Base-by-base conservation (phyloP, 331 rosid genomes). In the Pyrus hybrid region DNA sequence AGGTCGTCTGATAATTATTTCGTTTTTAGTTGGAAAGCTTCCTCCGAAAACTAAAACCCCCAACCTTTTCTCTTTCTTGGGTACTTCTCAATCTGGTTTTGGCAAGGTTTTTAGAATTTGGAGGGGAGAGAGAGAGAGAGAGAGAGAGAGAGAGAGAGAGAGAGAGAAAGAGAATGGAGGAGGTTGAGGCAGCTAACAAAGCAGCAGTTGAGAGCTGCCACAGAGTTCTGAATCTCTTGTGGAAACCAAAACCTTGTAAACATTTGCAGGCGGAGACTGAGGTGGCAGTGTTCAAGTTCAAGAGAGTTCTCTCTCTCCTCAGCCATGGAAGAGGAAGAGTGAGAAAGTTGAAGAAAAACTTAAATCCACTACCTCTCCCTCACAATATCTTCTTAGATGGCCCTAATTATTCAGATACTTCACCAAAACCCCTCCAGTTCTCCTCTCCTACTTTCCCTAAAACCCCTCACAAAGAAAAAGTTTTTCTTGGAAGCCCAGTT, bases 141-240 rank as follows among this genome's bases (percentile, higher is more conserved):
- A 35, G 29, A 28, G 77, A n/a, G 67, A 35, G 29, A 28, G 68
- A 29, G 60, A 23, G 47, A 7, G 76, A 28, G 67, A 35, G 45
- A 45, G 76, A 51, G 67, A 5, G 54, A 47, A 0, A 12, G 67
- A 76, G 29, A 4, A 94, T 95, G 99, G 97, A 94, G 72, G 89
- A 85, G 64, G 93, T 90, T 75, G 99, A 95, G 83, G 87, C 79
- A 85, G 97, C 97, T 74, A 92, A 88, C 67, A 92, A 81, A 83
- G 86, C 79, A 77, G 97, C 99, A 61, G 90, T 94, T 35, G 88
- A 87, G 80, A 92, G 96, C 77, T 87, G 97, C 65, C 96, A 87
- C 64, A 80, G 85, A 82, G 91, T 95, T 67, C 79, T 95, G 10
- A 85, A 72, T 77, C 73, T 86, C 64, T 70, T 95, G 78, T 80